These are phyloP conservation scores for Boletus reticuloceps DNA, from an alignment of 768 basidiomycete genomes.

Conservation along the genomic window DNA sequence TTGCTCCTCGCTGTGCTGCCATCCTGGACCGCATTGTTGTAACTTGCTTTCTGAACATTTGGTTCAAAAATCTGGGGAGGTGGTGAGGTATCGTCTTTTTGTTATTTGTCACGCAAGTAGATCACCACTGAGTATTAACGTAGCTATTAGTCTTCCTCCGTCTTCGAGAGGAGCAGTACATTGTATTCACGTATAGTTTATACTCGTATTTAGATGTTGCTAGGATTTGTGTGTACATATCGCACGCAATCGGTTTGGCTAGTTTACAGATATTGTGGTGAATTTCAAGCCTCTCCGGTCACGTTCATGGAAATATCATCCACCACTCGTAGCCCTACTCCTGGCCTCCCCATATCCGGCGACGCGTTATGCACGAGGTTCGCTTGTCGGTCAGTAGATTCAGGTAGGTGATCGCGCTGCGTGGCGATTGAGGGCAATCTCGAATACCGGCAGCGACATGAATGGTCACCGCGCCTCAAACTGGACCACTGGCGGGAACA, in stretches of 20 bases:
- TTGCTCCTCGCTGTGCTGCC: constrained; percentile 37
- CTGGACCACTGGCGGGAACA: not conserved
- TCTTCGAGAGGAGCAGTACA: constrained; percentile 2
- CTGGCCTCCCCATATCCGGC: not conserved
- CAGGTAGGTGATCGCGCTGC: not conserved
- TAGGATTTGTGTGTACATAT: not conserved
- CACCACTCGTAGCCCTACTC: not conserved
- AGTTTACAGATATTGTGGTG: not conserved
- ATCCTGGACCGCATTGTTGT: constrained; percentile 52
- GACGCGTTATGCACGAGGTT: not conserved
- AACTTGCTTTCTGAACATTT: constrained; percentile 52
- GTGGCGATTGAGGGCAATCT: not conserved
- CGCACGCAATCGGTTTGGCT: not conserved
- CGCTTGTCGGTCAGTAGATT: not conserved
- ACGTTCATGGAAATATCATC: not conserved
- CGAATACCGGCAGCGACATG: not conserved
- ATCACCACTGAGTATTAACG: not conserved
- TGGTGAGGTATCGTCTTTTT: constrained; percentile 34
- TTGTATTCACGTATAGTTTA: constrained; percentile 21
- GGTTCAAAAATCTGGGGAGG: constrained; percentile 42
- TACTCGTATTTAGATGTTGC: constrained; percentile 10
- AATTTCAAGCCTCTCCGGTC: no score
- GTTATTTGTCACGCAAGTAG: not conserved
- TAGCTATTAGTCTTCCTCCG: not conserved
- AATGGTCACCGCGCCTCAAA: not conserved